phyloP scores from a whole-genome alignment of 148 eudicot genomes.

The Amaranthus palmeri region DNA sequence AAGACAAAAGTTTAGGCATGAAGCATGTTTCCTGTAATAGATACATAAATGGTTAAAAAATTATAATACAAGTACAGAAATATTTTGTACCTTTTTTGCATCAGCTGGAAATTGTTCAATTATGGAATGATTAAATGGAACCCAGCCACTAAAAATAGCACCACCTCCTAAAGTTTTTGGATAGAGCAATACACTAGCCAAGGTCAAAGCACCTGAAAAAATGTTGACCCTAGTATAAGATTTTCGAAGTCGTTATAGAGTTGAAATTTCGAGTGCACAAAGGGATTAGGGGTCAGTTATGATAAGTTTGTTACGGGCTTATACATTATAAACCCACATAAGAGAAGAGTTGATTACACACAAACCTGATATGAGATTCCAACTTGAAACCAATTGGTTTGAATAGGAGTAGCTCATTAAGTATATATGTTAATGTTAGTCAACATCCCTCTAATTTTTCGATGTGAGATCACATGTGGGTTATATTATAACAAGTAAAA shows the following conservation, averaged over 20 bases:
- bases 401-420: too few relatives aligned
- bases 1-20: neutral
- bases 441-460: too few relatives aligned
- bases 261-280: neutral
- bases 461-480: too few relatives aligned
- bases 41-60: neutral
- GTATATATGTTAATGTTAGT: too few relatives aligned
- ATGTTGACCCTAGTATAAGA: neutral
- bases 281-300: neutral
- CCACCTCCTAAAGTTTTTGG: slow-evolving; percentile 93
- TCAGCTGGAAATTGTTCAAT: slow-evolving; percentile 56
- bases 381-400: too few relatives aligned
- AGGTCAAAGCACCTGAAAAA: slow-evolving; percentile 82
- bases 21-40: slow-evolving; percentile 6
- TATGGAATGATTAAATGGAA: slow-evolving; percentile 74
- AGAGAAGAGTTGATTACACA: too few relatives aligned
- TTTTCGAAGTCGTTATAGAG: neutral
- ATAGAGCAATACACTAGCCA: slow-evolving; percentile 88
- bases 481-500: too few relatives aligned
- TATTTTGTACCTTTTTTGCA: slow-evolving; percentile 69
- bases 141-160: slow-evolving; percentile 97
- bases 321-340: too few relatives aligned
- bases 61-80: neutral
- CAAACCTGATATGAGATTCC: too few relatives aligned
- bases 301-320: too few relatives aligned